These are phyloP conservation scores for Apiotrichum mycotoxinovorans DNA, from an alignment of 1,284 basidiomycete genomes.

Conservation along the genomic window DNA sequence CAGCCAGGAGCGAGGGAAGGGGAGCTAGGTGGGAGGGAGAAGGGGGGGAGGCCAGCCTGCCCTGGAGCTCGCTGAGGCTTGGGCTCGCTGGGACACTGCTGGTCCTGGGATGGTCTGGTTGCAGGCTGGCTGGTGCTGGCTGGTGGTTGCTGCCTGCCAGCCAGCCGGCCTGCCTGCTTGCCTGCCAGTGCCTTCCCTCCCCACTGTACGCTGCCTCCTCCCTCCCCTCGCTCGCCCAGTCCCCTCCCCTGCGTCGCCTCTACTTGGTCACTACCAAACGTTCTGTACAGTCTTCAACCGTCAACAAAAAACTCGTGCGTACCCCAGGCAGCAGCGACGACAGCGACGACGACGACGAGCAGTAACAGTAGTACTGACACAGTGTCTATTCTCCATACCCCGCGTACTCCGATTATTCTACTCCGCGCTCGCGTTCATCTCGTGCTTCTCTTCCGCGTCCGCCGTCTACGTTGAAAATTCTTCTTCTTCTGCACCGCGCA, in stretches of 20 bases:
- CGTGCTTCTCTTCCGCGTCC: not conserved
- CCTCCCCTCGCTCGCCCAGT: not conserved
- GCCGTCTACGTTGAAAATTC: too few species aligned
- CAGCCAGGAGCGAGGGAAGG: too few species aligned
- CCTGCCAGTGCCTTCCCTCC: not conserved
- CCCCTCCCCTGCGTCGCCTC: not conserved
- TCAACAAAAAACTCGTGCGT: slow-evolving; percentile 15
- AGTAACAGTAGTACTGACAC: slow-evolving; percentile 1
- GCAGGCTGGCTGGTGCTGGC: too few species aligned
- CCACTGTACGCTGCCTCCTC: not conserved
- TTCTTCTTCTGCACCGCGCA: too few species aligned
- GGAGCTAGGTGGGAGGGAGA: too few species aligned
- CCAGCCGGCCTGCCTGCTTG: too few species aligned
- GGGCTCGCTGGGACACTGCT: too few species aligned
- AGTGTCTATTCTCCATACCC: not conserved
- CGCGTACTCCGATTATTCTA: not conserved
- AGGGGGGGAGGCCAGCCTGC: too few species aligned
- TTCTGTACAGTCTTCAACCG: not conserved
- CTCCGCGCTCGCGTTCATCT: not conserved
- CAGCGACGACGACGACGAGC: not conserved
- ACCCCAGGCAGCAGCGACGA: not conserved
- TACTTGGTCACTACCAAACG: not conserved
- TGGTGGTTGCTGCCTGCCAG: too few species aligned
- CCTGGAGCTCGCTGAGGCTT: too few species aligned
- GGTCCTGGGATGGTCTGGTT: too few species aligned